These are phyloP conservation scores for Tylopilus rubrobrunneus DNA, from an alignment of 768 basidiomycete genomes.

Conservation along the genomic window DNA sequence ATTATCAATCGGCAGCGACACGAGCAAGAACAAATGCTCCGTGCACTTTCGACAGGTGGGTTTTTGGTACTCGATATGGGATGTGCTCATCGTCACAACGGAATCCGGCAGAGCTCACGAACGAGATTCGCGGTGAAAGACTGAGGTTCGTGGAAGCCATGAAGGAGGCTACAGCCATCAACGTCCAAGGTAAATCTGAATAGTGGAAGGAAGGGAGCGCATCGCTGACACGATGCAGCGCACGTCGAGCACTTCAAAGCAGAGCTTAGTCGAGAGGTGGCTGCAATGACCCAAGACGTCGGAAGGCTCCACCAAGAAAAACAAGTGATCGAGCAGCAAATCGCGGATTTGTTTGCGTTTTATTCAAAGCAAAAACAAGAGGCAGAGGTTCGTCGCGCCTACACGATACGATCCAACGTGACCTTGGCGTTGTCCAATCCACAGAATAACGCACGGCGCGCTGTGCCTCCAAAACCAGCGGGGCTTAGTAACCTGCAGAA, in stretches of 20 bases:
- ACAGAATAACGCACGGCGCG: slow-evolving; percentile 25
- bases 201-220: not conserved
- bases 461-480: slow-evolving; percentile 14
- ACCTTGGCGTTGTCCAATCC: not conserved
- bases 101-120: slow-evolving; percentile 57
- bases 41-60: slow-evolving; percentile 61
- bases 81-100: not conserved
- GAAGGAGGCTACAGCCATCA: slow-evolving; percentile 88
- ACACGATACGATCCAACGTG: not conserved
- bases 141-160: slow-evolving; percentile 91
- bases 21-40: slow-evolving; percentile 69
- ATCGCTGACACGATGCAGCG: slow-evolving; percentile 37
- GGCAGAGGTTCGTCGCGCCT: slow-evolving; percentile 21
- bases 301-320: slow-evolving; percentile 62
- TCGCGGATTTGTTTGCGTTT: slow-evolving; percentile 69
- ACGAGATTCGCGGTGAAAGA: slow-evolving; percentile 82
- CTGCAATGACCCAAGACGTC: slow-evolving; percentile 71
- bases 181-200: slow-evolving; percentile 60
- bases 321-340: slow-evolving; percentile 63
- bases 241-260: slow-evolving; percentile 89
- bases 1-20: slow-evolving; percentile 66
- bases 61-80: not conserved
- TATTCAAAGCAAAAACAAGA: slow-evolving; percentile 62
- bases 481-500: slow-evolving; percentile 28
- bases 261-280: slow-evolving; percentile 70